Evolutionary conservation across 257 asterid genomes (phyloP).

Genomic region (Solanum tacnaense): DNA sequence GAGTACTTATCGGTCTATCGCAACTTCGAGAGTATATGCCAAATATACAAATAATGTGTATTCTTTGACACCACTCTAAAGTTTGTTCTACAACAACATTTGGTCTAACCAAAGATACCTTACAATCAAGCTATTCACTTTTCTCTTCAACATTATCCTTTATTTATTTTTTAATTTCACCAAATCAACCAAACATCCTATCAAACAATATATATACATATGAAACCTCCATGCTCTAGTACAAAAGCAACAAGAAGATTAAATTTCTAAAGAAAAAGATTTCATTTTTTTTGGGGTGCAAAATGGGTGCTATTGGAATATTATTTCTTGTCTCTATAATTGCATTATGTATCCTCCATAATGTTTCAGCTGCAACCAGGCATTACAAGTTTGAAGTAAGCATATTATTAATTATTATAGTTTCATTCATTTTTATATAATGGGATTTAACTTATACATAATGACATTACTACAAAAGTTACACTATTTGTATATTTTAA

Average conservation of each 20-base stretch:
- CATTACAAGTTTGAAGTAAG: constrained; percentile 19
- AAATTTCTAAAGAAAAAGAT: not conserved
- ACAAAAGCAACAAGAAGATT: not conserved
- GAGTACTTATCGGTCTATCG: fast-evolving
- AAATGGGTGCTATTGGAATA: not conserved
- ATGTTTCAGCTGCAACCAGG: constrained; percentile 8
- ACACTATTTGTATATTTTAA: not conserved
- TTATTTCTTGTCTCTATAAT: not conserved
- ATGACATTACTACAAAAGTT: not conserved
- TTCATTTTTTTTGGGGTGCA: not conserved
- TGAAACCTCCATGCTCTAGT: not conserved
- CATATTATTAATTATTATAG: too few relatives aligned
- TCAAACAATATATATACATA: not conserved
- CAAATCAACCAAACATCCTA: not conserved
- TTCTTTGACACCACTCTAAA: constrained; percentile 46
- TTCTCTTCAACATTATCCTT: not conserved
- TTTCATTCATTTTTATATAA: not conserved
- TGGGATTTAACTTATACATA: not conserved
- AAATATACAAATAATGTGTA: not conserved
- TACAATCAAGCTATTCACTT: not conserved
- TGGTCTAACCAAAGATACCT: constrained; percentile 3
- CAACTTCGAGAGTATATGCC: not conserved
- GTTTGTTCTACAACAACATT: constrained; percentile 33
- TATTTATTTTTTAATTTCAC: not conserved
- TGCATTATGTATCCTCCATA: not conserved